Conservation (phyloP, 2,329 filamentous ascomycete genomes). For the Colletotrichum shisoi region DNA sequence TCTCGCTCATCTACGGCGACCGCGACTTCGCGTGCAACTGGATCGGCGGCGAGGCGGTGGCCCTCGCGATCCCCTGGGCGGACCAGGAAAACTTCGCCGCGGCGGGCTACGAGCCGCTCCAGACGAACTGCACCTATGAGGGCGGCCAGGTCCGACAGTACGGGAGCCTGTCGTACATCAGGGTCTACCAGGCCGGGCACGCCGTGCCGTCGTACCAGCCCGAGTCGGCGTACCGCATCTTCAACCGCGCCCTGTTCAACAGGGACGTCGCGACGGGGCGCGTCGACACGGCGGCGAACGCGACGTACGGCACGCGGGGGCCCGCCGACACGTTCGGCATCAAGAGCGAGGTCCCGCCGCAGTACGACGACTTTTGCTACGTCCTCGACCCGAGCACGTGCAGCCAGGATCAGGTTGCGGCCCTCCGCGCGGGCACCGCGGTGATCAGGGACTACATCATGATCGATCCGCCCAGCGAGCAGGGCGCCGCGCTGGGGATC, state of each 20-base stretch:
- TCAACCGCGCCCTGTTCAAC: conserved; percentile 55
- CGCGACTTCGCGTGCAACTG: conserved; percentile 67
- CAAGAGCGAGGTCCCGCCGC: conserved; percentile 40
- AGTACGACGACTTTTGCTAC: conserved; percentile 43
- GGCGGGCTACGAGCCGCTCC: conserved; percentile 70
- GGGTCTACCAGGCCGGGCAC: conserved; percentile 67
- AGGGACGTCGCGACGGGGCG: conserved; percentile 41
- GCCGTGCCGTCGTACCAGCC: conserved; percentile 63
- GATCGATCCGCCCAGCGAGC: conserved; percentile 20
- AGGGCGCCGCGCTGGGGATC: neutral
- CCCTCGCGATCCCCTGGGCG: conserved; percentile 52
- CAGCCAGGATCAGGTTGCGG: conserved; percentile 59
- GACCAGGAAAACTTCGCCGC: conserved; percentile 41
- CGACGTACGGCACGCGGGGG: conserved; percentile 40
- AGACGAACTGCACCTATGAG: conserved; percentile 65
- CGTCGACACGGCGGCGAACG: conserved; percentile 38
- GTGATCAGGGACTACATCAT: conserved; percentile 52
- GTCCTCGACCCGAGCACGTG: conserved; percentile 41
- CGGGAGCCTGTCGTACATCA: conserved; percentile 69
- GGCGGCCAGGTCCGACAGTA: conserved; percentile 72
- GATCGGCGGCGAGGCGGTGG: conserved; percentile 58
- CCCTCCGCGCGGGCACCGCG: conserved; percentile 60
- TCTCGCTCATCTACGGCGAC: conserved; percentile 65
- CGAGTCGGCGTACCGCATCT: conserved; percentile 55
- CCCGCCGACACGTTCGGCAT: conserved; percentile 40